A percentile compares a stretch with the other conserved stretches of the same genome.
phyloP scores from a whole-genome alignment of 2,329 filamentous ascomycete genomes.

The Curvularia sp. region DNA sequence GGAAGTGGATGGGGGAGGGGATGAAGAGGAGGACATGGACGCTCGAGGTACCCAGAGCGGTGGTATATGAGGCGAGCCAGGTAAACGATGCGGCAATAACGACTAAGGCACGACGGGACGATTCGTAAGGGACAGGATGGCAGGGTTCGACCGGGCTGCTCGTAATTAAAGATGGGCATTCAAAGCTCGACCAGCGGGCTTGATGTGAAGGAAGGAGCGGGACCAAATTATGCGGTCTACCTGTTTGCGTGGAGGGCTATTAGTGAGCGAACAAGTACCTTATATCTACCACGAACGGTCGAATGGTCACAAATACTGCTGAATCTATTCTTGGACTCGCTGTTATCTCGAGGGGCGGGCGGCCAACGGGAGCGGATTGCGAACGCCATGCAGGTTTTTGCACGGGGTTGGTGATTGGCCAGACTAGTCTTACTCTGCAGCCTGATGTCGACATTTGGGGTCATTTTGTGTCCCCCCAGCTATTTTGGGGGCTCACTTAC shows the following conservation, averaged over 20 bases:
- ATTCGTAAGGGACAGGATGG: slow-evolving; percentile 53
- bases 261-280: slow-evolving; percentile 52
- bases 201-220: slow-evolving; percentile 48
- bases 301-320: slow-evolving; percentile 51
- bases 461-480: slow-evolving; percentile 39
- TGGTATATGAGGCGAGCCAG: slow-evolving; percentile 48
- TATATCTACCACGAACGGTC: slow-evolving; percentile 54
- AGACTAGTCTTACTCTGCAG: slow-evolving; percentile 34
- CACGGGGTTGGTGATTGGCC: slow-evolving; percentile 40
- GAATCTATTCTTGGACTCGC: slow-evolving; percentile 58
- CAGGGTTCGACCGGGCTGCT: slow-evolving; percentile 51
- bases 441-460: slow-evolving; percentile 45
- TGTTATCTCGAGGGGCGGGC: slow-evolving; percentile 36
- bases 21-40: slow-evolving; percentile 60
- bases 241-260: slow-evolving; percentile 37
- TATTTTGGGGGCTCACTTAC: slow-evolving; percentile 52
- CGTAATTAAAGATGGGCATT: slow-evolving; percentile 57
- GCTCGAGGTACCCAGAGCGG: slow-evolving; percentile 51
- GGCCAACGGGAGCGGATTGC: slow-evolving; percentile 39
- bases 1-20: slow-evolving; percentile 49
- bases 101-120: slow-evolving; percentile 52
- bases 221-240: slow-evolving; percentile 58
- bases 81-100: slow-evolving; percentile 52
- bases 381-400: slow-evolving; percentile 37
- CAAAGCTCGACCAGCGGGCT: slow-evolving; percentile 59